Conservation (phyloP, 306 rosid genomes). For the Quercus bicolor region DNA sequence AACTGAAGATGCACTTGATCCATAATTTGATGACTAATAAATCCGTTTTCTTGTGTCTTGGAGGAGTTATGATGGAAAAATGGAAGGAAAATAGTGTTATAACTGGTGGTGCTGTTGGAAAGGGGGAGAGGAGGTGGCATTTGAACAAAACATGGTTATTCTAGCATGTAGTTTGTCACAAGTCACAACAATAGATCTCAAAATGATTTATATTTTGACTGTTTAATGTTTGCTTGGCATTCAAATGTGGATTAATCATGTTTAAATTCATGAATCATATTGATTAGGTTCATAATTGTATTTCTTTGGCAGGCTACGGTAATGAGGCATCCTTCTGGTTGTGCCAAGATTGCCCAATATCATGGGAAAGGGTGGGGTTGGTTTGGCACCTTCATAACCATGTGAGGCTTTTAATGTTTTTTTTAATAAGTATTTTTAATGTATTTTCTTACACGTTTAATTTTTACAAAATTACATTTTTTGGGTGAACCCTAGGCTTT, state of each 20-base stretch:
- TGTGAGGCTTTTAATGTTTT: conserved; percentile 41
- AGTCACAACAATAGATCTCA: not conserved
- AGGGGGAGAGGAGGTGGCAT: not conserved
- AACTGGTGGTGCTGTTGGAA: not conserved
- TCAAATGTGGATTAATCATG: not conserved
- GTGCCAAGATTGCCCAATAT: conserved; percentile 57
- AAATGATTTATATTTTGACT: not conserved
- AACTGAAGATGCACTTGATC: not conserved
- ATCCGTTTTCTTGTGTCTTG: not conserved
- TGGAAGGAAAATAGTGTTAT: not conserved
- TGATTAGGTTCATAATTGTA: conserved; percentile 17
- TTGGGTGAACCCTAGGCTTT: conserved; percentile 23
- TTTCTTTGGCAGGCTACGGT: conserved; percentile 59
- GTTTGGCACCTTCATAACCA: conserved; percentile 56
- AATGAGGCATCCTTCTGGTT: conserved; percentile 88
- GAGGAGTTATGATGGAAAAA: not conserved
- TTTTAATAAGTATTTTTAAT: too few relatives aligned
- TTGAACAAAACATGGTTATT: not conserved
- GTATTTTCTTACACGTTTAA: not conserved
- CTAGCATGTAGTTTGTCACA: not conserved
- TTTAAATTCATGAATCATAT: not conserved
- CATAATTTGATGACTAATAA: not conserved
- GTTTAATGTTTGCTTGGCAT: not conserved
- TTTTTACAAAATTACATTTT: conserved; percentile 6
- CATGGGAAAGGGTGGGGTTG: conserved; percentile 73